phyloP scores from a whole-genome alignment of 345 rosid species.

The Gossypium sturtianum region DNA sequence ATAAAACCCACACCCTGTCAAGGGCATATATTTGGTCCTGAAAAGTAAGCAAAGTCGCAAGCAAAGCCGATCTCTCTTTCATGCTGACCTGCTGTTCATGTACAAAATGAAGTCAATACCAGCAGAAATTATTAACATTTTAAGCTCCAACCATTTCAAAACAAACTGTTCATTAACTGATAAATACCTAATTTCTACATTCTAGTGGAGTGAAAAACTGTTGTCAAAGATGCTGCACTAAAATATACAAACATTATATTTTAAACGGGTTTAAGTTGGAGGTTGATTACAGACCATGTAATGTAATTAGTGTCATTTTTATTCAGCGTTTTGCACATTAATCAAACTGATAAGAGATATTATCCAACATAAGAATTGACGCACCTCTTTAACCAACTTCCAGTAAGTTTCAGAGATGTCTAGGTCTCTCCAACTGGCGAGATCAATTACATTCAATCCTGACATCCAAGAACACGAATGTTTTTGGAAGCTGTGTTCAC shows the following conservation, averaged over 20 bases:
- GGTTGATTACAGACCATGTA: neutral
- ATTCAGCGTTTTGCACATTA: neutral
- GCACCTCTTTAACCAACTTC: constrained; percentile 56
- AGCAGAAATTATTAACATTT: neutral
- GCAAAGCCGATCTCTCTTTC: constrained; percentile 45
- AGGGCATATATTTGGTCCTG: constrained; percentile 66
- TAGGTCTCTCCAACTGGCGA: constrained; percentile 65
- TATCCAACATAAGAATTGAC: constrained; percentile 8
- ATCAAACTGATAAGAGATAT: constrained; percentile 2
- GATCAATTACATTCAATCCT: constrained; percentile 18
- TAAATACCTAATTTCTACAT: neutral
- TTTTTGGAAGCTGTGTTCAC: constrained; percentile 20
- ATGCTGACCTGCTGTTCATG: constrained; percentile 32
- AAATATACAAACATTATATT: neutral
- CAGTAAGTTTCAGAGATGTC: constrained; percentile 51
- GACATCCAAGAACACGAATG: neutral
- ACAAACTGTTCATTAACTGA: neutral
- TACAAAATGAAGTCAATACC: constrained; percentile 5
- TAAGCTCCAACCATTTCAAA: neutral
- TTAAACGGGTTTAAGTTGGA: neutral
- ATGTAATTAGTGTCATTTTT: neutral
- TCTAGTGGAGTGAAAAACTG: neutral
- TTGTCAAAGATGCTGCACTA: neutral
- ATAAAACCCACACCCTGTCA: constrained; percentile 55
- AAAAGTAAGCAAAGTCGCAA: constrained; percentile 72